phyloP scores from a whole-genome alignment of 1,284 basidiomycete genomes.

The Athelia psychrophila region DNA sequence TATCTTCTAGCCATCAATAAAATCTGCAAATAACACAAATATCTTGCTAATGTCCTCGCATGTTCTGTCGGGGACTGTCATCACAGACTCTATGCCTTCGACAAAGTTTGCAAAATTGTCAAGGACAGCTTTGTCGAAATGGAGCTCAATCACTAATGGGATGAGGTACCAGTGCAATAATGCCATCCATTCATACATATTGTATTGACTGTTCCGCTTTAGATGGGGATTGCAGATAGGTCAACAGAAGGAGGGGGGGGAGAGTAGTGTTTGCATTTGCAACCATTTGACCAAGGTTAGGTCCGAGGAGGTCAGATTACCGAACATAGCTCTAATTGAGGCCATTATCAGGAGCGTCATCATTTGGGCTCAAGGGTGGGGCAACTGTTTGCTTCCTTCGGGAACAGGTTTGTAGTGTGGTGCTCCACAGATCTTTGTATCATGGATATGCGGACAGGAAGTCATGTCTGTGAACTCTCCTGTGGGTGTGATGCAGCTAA shows the following conservation, averaged over 20 bases:
- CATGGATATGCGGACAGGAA: neutral
- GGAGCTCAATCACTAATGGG: slow-evolving; percentile 4
- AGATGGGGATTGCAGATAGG: slow-evolving; percentile 2
- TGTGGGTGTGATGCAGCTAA: neutral
- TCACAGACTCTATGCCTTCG: slow-evolving; percentile 2
- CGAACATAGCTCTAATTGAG: neutral
- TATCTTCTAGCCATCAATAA: slow-evolving; percentile 6
- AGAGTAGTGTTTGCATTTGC: slow-evolving; percentile 1
- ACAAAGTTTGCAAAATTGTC: slow-evolving; percentile 4
- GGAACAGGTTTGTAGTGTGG: neutral
- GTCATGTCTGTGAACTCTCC: slow-evolving; percentile 3
- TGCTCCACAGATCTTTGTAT: neutral
- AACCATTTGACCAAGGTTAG: neutral
- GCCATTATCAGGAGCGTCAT: neutral
- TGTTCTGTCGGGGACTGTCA: slow-evolving; percentile 1
- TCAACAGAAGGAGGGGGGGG: slow-evolving; percentile 3
- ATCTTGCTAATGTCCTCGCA: neutral
- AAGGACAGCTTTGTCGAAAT: neutral
- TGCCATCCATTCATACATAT: slow-evolving; percentile 6
- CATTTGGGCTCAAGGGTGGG: neutral
- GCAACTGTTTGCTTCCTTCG: neutral
- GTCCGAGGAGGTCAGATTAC: neutral
- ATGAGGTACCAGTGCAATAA: slow-evolving; percentile 5
- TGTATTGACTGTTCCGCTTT: slow-evolving; percentile 5
- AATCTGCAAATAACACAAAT: neutral